These are phyloP conservation scores for Diaporthe citriasiana DNA, from an alignment of 2,329 filamentous ascomycete species.

Conservation along the genomic window DNA sequence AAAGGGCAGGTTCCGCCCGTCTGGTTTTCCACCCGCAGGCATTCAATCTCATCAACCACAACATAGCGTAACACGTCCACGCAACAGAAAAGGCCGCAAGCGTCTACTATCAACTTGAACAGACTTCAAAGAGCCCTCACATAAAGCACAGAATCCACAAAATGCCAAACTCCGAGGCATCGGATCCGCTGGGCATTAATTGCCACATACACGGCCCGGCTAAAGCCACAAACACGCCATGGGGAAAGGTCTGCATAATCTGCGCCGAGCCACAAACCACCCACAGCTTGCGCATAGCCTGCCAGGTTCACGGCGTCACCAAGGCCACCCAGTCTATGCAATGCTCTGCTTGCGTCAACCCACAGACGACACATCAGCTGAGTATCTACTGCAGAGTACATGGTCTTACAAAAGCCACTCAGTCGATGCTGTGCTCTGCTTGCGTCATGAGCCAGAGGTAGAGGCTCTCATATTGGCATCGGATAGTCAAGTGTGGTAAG, in stretches of 20 bases:
- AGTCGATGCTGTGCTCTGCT: conserved; percentile 14
- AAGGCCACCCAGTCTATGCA: conserved; percentile 3
- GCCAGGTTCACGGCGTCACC: background rate
- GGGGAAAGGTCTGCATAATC: background rate
- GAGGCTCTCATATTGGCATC: too few species aligned
- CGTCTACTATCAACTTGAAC: too few species aligned
- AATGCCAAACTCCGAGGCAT: background rate
- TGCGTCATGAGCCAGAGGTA: background rate
- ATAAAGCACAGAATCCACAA: background rate
- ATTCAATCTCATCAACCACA: background rate
- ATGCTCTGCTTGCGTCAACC: conserved; percentile 12
- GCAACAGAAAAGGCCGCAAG: background rate
- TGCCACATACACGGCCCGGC: conserved; percentile 1
- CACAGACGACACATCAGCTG: conserved; percentile 21
- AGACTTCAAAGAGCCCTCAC: too few species aligned
- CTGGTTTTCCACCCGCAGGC: background rate
- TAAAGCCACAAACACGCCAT: background rate
- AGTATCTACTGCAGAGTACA: conserved; percentile 6
- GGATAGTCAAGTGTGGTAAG: too few species aligned
- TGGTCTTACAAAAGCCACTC: background rate
- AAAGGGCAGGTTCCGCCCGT: background rate
- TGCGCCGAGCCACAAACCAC: conserved; percentile 5
- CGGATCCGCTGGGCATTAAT: background rate
- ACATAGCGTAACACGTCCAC: background rate
- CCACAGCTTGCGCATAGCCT: background rate